Base-by-base conservation (phyloP, 2,329 filamentous ascomycete genomes). In the Fusarium dlaminii region DNA sequence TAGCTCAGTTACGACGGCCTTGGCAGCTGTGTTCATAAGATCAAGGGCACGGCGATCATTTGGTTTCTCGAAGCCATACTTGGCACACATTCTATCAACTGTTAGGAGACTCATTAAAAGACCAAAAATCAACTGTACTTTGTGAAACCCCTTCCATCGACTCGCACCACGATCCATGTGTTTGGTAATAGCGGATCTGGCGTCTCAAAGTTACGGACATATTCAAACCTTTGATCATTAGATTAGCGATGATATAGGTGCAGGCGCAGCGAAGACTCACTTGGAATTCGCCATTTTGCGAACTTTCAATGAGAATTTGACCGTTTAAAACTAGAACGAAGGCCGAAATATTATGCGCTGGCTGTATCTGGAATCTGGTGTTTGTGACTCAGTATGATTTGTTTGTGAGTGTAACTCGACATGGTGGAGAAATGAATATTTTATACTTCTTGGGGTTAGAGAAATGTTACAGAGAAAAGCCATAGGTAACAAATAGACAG, bases 21-120 rank as follows among this genome's bases (percentile, higher is more conserved):
- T 89, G n/a, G 96, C 96, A 5, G 95, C 95, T 3, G 91, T 90
- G 79, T 99, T 99, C 96, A 99, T 98, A 75, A 99, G 90, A 81
- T 97, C 90, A 18, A 98, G 85, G 1, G 95, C 96, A 73, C 94
- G 89, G 45, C 88, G 88, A 82, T 99, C 96, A 83, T 98, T 99
- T 43, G 96, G 96, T 83, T 98, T 99, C 77, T 91, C 87, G 79
- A 98, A 98, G 29, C 85, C 85, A 84, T 98, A 96, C 82, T 93
- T 94, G 71, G 90, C 88, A 70, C 94, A 95, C 77, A 98, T 90
- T 79, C 94, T 97, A 71, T 24, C 39, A 18, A 55, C 9, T 17
- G 59, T 75, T 48, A 81, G 69, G n/a, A 22, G 68, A 42, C 10
- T 18, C 7, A 32, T 13, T n/a, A 32, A 6, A 14, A 5, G 14